Base-by-base conservation (phyloP, 2,329 filamentous ascomycete species). In the Neonectria sp. region DNA sequence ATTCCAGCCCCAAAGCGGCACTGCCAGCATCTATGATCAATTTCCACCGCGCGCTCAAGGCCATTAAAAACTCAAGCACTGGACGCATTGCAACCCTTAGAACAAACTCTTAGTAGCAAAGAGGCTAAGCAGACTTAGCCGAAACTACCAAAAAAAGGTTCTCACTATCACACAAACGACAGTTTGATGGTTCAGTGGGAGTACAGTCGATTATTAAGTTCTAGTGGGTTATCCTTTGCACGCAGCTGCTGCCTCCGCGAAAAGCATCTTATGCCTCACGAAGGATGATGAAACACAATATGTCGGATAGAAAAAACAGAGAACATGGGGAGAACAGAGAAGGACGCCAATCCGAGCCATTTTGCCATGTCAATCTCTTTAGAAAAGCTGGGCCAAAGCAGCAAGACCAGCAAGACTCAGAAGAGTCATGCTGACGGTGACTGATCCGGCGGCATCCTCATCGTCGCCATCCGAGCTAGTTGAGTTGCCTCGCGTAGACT, bases 351-450 rank as follows among this genome's bases (percentile, higher is more conserved):
- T 76, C 76, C 73, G 66, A 76, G 69, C 74, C 71, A 73, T 76
- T 68, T 75, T 77, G 71, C 70, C 65, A 69, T 73, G 62, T 73
- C 64, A 62, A 67, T 65, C 55, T 48, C 51, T 62, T 86, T 88
- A 89, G 79, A 90, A 78, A 75, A 89, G 80, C 75, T 87, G 85
- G 62, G 84, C 83, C 65, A 88, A 62, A 55, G 79, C 85, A 71
- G 82, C 85, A 51, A 87, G 70, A 61, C 83, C 80, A 68, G 82
- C 85, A 59, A 88, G 79, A 64, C 81, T 84, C 51, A 89, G 77
- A 45, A 85, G 79, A 24, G 81, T 77, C 67, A 81, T 80, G 83
- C 86, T 88, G 73, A 85, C 79, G 64, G 79, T 78, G 45, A 86
- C 68, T 27, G 84, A 75, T 60, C 83, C 83, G 52, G 85, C 83